Base-by-base conservation (phyloP, 139 green algal genomes). In the Asterochloris sp. region DNA sequence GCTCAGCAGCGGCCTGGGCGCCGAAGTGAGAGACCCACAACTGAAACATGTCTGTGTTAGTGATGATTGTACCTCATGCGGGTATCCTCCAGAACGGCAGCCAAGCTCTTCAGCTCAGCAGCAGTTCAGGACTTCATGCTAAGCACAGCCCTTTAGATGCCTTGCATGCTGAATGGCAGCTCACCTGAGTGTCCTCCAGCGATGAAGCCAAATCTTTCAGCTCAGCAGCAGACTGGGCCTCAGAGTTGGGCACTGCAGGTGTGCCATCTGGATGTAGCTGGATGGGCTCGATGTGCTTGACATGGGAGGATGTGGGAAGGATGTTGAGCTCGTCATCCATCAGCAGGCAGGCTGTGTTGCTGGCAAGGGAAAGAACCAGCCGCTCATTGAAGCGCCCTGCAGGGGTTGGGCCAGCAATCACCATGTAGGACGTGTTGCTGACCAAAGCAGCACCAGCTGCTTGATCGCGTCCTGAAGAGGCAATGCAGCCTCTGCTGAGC, bases 321-420 rank as follows among this genome's bases (percentile, higher is more conserved):
- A 99, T 93, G 88, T 99, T 99, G 74, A 99, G 92, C 90, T 99
- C 97, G 81, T 99, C 97, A 76, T 99, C 97, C 90, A 99, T 96
- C 27, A 99, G 86, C 24, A 99, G 89, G 91, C 92, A 97, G 79
- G 89, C 89, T 12, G 85, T 88, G 86, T 91, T 96, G 78, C 83
- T 88, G 21, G 97, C 95, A 76, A 99, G 89, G 0, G 91, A 96
- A 78, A 99, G 91, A 82, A 98, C 96, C 83, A 99, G 87, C 21
- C 97, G 93, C 92, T 99, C 97, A 86, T 99, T 99, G 91, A 99
- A 99, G 47, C 96, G 91, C 23, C 89, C 93, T 87, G 91, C 86
- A 75, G 66, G 21, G n/a, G 73, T 47, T 47, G 24, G 26, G 9
- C n/a, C 74, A 63, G 23, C 74, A 67, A 2, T 28, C 16, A 79